Evolutionary conservation across 2,329 filamentous ascomycete species (phyloP).

Genomic region (Aspergillus sclerotialis): DNA sequence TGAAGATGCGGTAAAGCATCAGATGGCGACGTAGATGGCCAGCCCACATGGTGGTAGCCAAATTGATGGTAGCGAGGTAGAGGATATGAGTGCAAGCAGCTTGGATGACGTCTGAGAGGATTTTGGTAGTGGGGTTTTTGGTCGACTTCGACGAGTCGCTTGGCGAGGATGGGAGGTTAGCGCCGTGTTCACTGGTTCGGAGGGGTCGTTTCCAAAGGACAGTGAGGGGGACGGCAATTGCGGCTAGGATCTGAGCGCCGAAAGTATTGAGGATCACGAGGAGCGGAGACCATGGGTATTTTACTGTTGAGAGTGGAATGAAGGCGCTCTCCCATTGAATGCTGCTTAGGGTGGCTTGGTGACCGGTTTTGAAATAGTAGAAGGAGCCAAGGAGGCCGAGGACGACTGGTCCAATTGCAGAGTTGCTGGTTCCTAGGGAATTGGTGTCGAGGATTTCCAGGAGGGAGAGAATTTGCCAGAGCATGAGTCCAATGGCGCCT

Average conservation of each 20-base stretch:
- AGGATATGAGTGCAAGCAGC: slow-evolving; percentile 67
- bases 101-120: slow-evolving; percentile 64
- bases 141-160: slow-evolving; percentile 3
- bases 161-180: slow-evolving; percentile 7
- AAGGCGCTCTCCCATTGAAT: slow-evolving; percentile 98
- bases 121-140: slow-evolving; percentile 21
- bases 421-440: slow-evolving; percentile 51
- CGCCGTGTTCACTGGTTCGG: slow-evolving; percentile 51
- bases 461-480: slow-evolving; percentile 81
- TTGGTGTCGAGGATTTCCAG: slow-evolving; percentile 59
- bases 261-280: slow-evolving; percentile 81
- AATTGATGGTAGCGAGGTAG: slow-evolving; percentile 74
- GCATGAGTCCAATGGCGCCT: slow-evolving; percentile 71
- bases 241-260: slow-evolving; percentile 78
- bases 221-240: slow-evolving; percentile 69
- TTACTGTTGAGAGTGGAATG: slow-evolving; percentile 72
- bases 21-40: slow-evolving; percentile 81
- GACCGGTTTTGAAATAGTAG: slow-evolving; percentile 96
- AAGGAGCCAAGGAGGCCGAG: slow-evolving; percentile 86
- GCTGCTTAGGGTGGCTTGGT: slow-evolving; percentile 77
- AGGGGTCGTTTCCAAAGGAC: slow-evolving; percentile 85
- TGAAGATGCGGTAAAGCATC: slow-evolving; percentile 94
- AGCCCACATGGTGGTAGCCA: slow-evolving; percentile 86
- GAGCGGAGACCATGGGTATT: slow-evolving; percentile 84
- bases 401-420: slow-evolving; percentile 72